Percentiles rank a stretch among this genome's conserved stretches.
Conservation (phyloP, 2,329 filamentous ascomycete species). For the Penicillium sp. region DNA sequence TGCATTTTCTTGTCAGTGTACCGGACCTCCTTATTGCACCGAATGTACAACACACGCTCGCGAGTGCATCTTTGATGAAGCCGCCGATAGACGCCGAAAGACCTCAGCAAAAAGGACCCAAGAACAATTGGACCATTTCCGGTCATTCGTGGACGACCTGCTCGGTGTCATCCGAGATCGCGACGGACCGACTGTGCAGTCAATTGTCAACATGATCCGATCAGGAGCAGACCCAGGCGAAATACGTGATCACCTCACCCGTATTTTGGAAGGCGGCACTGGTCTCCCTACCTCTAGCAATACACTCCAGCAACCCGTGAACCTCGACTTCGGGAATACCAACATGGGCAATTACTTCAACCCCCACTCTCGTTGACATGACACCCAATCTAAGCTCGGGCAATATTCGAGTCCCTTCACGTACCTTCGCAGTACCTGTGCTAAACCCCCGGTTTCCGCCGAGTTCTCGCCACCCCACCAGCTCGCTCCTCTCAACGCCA, state of each 20-base stretch:
- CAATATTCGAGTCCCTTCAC: background rate
- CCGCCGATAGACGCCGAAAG: slow-evolving; percentile 38
- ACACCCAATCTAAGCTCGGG: background rate
- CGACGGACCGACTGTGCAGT: slow-evolving; percentile 20
- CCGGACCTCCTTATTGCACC: slow-evolving; percentile 28
- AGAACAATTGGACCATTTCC: slow-evolving; percentile 30
- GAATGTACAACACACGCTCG: slow-evolving; percentile 35
- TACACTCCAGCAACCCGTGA: background rate
- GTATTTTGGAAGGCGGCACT: background rate
- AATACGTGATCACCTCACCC: slow-evolving; percentile 13
- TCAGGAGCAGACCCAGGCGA: slow-evolving; percentile 19
- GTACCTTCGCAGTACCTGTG: background rate
- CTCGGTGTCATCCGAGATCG: slow-evolving; percentile 26
- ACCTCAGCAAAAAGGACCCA: slow-evolving; percentile 29
- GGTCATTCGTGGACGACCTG: slow-evolving; percentile 28
- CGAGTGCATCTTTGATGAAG: slow-evolving; percentile 35
- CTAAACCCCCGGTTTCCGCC: background rate
- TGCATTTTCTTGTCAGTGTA: slow-evolving; percentile 27
- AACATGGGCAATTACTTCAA: slow-evolving; percentile 1
- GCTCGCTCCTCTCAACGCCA: background rate
- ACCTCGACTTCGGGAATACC: background rate
- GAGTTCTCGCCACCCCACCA: no score
- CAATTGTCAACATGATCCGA: slow-evolving; percentile 29
- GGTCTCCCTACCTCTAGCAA: background rate
- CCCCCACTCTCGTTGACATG: background rate